Evolutionary conservation across 345 rosid genomes (phyloP).

Genomic region (Tarenaya hassleriana): DNA sequence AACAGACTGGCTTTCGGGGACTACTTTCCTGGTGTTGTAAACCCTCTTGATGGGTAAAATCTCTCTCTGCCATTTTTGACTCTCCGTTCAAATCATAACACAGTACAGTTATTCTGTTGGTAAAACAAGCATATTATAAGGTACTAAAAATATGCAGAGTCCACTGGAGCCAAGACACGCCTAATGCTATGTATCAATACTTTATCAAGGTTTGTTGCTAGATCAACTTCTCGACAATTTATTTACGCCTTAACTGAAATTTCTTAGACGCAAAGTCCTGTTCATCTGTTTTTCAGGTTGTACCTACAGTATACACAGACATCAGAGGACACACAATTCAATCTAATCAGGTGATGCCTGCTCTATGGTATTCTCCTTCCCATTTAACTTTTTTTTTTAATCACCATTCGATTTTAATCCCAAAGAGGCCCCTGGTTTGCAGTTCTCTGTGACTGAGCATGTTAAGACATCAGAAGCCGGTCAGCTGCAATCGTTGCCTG

Average conservation of each 20-base stretch:
- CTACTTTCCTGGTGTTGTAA: slow-evolving; percentile 79
- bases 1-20: slow-evolving; percentile 81
- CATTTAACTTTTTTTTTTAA: not conserved
- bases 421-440: slow-evolving; percentile 11
- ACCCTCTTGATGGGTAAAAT: slow-evolving; percentile 95
- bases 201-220: slow-evolving; percentile 58
- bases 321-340: slow-evolving; percentile 69
- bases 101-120: slow-evolving; percentile 1
- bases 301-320: slow-evolving; percentile 85
- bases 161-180: slow-evolving; percentile 42
- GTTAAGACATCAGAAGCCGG: slow-evolving; percentile 58
- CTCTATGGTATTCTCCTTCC: slow-evolving; percentile 9
- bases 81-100: not conserved
- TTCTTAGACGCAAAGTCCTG: not conserved
- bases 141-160: slow-evolving; percentile 39
- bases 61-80: not conserved
- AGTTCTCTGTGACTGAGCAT: slow-evolving; percentile 97
- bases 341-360: slow-evolving; percentile 63
- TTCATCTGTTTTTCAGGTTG: slow-evolving; percentile 42
- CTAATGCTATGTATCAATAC: slow-evolving; percentile 34
- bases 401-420: slow-evolving; percentile 9
- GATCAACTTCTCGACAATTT: not conserved
- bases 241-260: not conserved
- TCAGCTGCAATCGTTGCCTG: slow-evolving; percentile 65
- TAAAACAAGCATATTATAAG: not conserved